Evolutionary conservation across 164 flowering plant species (phyloP), one percentile per base, ranked within the genome.

Genomic region (Vitis cinerea): DNA sequence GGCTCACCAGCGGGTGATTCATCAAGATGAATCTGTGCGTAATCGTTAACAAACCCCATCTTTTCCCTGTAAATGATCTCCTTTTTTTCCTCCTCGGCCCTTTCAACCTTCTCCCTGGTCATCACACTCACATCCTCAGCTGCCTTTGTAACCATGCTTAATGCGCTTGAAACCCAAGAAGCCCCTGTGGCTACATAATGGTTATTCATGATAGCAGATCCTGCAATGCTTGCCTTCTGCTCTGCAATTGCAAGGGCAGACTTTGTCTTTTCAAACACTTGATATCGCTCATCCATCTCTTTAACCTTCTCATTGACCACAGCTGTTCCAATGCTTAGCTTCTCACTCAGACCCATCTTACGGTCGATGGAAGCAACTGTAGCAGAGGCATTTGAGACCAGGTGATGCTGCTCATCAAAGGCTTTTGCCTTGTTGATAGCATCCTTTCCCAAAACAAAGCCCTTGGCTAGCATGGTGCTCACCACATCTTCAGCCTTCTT

Each of bases 401-500:
- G 72, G 16, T 87, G 84, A 68, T 77, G 90, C 72, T 71, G 75
- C 61, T 89, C 94, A 59, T 92, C 96, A 19, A 92, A 83, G 9
- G 82, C 49, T 72, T 84, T 89, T 61, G 98, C 94, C 77, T 84
- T 89, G 78, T 72, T 79, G 55, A 93, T 73, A 9, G 98, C 92
- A 73, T 91, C 98, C 73, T 90, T 90, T 48, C 98, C 97, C 78
- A 93, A 67, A 49, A 85, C 74, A 60, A 83, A 90, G 71, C 97
- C 97, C 76, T 77, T 88, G 19, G 95, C 94, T 9, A 92, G 85
- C 94, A 92, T 87, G 63, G 86, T 81, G 84, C 90, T 90, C 30
- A 89, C 92, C 16, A 89, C 87, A 58, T 87, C 92, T 77, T 90
- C 97, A 17, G 92, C 87, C 81, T 84, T 88, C 71, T 67, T 67